Evolutionary conservation across 2,329 filamentous ascomycete genomes (phyloP).

Genomic region (Boeremia lycopersici): DNA sequence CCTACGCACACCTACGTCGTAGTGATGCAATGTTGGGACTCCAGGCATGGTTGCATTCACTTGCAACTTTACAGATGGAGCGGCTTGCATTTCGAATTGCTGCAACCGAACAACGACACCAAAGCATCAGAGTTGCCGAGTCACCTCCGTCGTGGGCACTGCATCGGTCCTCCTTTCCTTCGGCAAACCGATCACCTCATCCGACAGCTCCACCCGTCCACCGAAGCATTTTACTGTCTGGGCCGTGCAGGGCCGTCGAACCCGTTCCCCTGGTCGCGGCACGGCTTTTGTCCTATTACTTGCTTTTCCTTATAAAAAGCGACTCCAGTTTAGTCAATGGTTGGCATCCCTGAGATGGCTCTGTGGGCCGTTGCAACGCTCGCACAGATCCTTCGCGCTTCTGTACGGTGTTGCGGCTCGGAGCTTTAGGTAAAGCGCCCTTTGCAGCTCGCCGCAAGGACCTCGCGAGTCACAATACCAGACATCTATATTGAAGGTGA

Average conservation of each 20-base stretch:
- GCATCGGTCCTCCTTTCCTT: constrained; percentile 6
- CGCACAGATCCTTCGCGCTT: constrained; percentile 8
- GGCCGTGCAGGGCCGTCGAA: constrained; percentile 5
- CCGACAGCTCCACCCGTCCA: constrained; percentile 3
- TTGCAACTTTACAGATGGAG: neutral
- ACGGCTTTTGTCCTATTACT: constrained; percentile 11
- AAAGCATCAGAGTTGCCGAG: constrained; percentile 7
- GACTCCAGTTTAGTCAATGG: constrained; percentile 1
- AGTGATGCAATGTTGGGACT: constrained; percentile 11
- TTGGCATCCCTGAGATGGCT: constrained; percentile 5
- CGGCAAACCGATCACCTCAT: constrained; percentile 6
- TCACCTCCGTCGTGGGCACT: neutral
- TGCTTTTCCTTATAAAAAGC: constrained; percentile 8
- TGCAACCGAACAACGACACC: neutral
- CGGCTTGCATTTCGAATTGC: neutral
- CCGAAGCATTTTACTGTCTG: neutral
- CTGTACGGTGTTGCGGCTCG: neutral
- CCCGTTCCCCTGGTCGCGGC: constrained; percentile 12
- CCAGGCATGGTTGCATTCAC: neutral
- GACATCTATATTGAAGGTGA: constrained; percentile 1
- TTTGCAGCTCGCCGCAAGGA: constrained; percentile 2
- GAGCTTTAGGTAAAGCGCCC: neutral
- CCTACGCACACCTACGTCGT: constrained; percentile 9
- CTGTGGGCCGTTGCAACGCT: constrained; percentile 6
- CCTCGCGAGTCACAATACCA: constrained; percentile 1